Conservation (phyloP, 2,329 filamentous ascomycete genomes). For the Aspergillus tubingensis region DNA sequence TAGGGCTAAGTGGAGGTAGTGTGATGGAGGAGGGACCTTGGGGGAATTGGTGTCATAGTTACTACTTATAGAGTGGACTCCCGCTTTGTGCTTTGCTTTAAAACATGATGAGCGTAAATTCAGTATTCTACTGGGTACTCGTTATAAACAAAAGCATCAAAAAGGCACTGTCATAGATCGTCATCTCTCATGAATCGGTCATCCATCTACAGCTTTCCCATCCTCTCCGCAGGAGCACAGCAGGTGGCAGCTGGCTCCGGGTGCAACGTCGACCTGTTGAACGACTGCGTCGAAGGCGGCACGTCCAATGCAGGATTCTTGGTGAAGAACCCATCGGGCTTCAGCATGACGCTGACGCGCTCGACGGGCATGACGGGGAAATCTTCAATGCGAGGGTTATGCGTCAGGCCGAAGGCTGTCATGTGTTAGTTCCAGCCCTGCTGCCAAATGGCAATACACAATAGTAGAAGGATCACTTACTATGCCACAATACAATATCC, state of each 20-base stretch:
- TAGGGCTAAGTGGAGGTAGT: neutral
- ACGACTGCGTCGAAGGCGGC: conserved; percentile 41
- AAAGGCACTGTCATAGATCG: neutral
- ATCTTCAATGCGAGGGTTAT: conserved; percentile 65
- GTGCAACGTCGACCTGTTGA: conserved; percentile 43
- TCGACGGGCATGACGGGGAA: conserved; percentile 70
- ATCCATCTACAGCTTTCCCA: conserved; percentile 28
- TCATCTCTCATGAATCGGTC: neutral
- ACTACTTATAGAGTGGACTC: too few relatives aligned
- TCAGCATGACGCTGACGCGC: conserved; percentile 49
- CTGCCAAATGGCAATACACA: neutral
- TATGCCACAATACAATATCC: conserved; percentile 43
- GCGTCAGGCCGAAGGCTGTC: conserved; percentile 57
- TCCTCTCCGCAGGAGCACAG: conserved; percentile 21
- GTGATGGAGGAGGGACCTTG: neutral
- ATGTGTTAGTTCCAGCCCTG: neutral
- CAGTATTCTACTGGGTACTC: too few relatives aligned
- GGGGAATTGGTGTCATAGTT: conserved; percentile 1
- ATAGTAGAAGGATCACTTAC: conserved; percentile 24
- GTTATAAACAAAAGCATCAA: too few relatives aligned
- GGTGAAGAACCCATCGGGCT: conserved; percentile 54
- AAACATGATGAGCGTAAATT: too few relatives aligned
- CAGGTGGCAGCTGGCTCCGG: conserved; percentile 29
- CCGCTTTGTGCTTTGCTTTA: too few relatives aligned
- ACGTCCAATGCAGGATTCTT: conserved; percentile 54